A percentile compares a stretch with the other conserved stretches of the same genome.
Conservation (phyloP, 805 yeast species). For the Candida yuanshanica region DNA sequence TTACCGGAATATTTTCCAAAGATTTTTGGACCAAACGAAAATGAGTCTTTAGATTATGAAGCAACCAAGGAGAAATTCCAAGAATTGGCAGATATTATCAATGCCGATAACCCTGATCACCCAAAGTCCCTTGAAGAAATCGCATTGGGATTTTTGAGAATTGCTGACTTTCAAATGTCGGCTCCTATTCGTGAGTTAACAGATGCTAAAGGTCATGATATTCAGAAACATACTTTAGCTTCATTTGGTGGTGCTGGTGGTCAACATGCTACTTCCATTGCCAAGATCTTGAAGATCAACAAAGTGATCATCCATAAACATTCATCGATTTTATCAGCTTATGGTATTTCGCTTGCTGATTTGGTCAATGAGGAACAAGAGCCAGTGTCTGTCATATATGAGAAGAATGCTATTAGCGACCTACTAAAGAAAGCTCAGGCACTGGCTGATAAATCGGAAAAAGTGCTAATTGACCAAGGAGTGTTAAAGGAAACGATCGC, state of each 20-base stretch:
- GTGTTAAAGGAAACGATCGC: constrained; percentile 20
- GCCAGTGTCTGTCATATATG: constrained; percentile 23
- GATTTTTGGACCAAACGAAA: constrained; percentile 41
- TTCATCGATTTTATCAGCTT: constrained; percentile 42
- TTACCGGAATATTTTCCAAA: constrained; percentile 37
- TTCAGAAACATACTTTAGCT: constrained; percentile 37
- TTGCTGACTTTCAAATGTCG: constrained; percentile 43
- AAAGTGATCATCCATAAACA: constrained; percentile 40
- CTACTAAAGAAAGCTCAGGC: constrained; percentile 7
- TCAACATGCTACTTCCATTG: constrained; percentile 40
- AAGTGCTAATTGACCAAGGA: constrained; percentile 20
- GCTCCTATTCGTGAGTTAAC: constrained; percentile 42
- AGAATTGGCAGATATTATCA: constrained; percentile 33
- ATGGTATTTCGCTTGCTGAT: constrained; percentile 39
- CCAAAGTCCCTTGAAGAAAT: constrained; percentile 36
- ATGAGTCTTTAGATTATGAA: constrained; percentile 33
- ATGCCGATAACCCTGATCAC: constrained; percentile 26
- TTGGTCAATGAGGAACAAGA: constrained; percentile 25
- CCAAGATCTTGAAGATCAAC: constrained; percentile 34
- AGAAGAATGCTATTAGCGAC: constrained; percentile 16
- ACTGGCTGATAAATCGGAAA: constrained; percentile 8
- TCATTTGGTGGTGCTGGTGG: constrained; percentile 49
- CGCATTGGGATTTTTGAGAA: constrained; percentile 40
- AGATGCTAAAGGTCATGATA: constrained; percentile 39
- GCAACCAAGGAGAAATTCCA: constrained; percentile 30